Percentiles rank a stretch among this genome's conserved stretches.
Evolutionary conservation across 1,284 basidiomycete species (phyloP).

Genomic region (Rhodofomes roseus): DNA sequence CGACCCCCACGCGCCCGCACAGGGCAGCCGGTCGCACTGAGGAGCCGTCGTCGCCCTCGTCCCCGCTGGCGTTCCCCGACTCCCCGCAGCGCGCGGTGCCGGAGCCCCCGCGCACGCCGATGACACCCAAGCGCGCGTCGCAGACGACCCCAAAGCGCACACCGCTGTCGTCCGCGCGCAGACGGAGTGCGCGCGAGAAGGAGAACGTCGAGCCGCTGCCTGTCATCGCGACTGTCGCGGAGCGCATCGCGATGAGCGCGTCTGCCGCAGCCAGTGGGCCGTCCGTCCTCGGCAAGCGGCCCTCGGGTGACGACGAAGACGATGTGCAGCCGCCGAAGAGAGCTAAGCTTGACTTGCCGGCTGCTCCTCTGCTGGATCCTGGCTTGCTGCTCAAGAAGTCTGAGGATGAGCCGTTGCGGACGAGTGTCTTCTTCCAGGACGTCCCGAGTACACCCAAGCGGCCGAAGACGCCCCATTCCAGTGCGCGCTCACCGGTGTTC

Average conservation of each 20-base stretch:
- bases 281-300: constrained; percentile 40
- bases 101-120: constrained; percentile 8
- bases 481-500: neutral
- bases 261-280: constrained; percentile 16
- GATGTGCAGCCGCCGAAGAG: constrained; percentile 30
- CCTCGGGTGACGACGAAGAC: constrained; percentile 23
- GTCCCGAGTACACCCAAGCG: neutral
- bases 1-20: constrained; percentile 32
- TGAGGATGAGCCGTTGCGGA: constrained; percentile 4
- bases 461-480: neutral
- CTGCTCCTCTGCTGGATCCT: constrained; percentile 2
- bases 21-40: constrained; percentile 20
- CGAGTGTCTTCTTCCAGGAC: constrained; percentile 10
- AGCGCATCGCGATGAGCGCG: constrained; percentile 29
- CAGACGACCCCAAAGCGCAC: constrained; percentile 12
- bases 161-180: constrained; percentile 12
- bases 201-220: constrained; percentile 41
- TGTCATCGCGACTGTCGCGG: constrained; percentile 27
- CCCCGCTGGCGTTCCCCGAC: constrained; percentile 11
- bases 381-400: neutral
- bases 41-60: constrained; percentile 12
- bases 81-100: neutral
- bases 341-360: constrained; percentile 24
- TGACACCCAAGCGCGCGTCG: constrained; percentile 23
- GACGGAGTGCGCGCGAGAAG: constrained; percentile 32